phyloP scores from a whole-genome alignment of 345 rosid species.

The Conringia planisiliqua region DNA sequence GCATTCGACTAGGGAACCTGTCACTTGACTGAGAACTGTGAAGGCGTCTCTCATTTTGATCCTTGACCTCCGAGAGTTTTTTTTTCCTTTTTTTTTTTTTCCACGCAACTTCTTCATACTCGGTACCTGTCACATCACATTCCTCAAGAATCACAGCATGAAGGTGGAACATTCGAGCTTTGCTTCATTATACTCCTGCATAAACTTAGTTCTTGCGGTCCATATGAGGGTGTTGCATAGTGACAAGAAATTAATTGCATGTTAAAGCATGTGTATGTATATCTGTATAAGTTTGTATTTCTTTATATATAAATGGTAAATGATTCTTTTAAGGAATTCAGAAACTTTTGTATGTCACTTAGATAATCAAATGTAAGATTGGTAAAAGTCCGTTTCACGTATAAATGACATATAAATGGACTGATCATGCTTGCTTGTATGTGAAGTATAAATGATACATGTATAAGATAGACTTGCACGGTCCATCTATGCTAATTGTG shows the following conservation, averaged over 20 bases:
- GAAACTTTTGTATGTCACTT: background rate
- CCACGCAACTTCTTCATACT: conserved; percentile 22
- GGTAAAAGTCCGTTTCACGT: background rate
- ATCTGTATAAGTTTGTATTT: conserved; percentile 20
- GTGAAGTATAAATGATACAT: background rate
- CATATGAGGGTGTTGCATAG: conserved; percentile 19
- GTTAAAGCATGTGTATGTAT: conserved; percentile 18
- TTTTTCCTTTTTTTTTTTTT: background rate
- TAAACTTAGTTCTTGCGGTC: conserved; percentile 6
- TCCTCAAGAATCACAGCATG: conserved; percentile 3
- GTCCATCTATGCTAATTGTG: background rate
- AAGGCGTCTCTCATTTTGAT: conserved; percentile 29
- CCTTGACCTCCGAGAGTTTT: conserved; percentile 25
- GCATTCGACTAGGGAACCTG: conserved; percentile 62
- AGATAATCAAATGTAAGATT: background rate
- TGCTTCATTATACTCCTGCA: conserved; percentile 4
- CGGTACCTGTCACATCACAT: conserved; percentile 18
- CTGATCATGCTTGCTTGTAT: background rate
- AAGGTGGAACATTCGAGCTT: conserved; percentile 13
- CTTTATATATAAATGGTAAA: conserved; percentile 20
- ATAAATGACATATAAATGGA: no score
- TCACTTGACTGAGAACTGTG: conserved; percentile 47
- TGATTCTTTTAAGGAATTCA: conserved; percentile 9
- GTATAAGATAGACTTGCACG: background rate
- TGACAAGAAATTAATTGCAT: conserved; percentile 1